Base-by-base conservation (phyloP, 2,329 filamentous ascomycete species). In the Fusarium torulosum region DNA sequence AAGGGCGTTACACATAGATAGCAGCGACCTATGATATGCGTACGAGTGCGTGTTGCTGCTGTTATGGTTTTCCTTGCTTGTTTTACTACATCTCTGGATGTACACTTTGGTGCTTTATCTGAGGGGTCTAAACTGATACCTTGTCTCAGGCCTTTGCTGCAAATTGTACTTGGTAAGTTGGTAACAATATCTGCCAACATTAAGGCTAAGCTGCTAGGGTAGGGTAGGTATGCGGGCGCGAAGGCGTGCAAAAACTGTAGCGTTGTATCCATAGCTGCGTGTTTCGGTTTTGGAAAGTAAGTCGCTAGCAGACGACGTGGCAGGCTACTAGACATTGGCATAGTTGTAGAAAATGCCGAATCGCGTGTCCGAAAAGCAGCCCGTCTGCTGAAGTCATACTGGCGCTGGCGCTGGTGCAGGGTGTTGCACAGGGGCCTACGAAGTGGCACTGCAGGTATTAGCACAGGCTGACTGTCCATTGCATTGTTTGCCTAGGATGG, bases 291-390 rank as follows among this genome's bases (percentile, higher is more conserved):
- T 23, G 52, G 65, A 62, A 61, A 61, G 52, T 57, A 49, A 57
- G 55, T 66, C 42, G 41, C 51, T 40, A 56, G 33, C 33, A n/a
- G 66, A 59, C 67, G 65, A 72, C 70, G 62, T 72, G 70, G 70
- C 66, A 66, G 62, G 40, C 57, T 43, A 41, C 51, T 45, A 46
- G 66, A 70, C 54, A 52, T 65, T 58, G 52, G 29, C 19, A 50
- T 15, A 25, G 40, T 27, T 35, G 50, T 33, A 42, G 55, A 53
- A 38, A 44, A 62, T 61, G 47, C 44, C 42, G 41, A 53, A 45
- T 59, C 44, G 37, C 20, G 38, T 58, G 59, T 40, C 51, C 40
- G 10, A 46, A 46, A 61, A 40, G 58, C 37, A 45, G 54, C 29
- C 59, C 53, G 53, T 43, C 52, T 65, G 40, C 52, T 49, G 27